These are phyloP conservation scores for Haplosporangium sp. DNA, from an alignment of 371 early-diverging fungal species.

Conservation along the genomic window DNA sequence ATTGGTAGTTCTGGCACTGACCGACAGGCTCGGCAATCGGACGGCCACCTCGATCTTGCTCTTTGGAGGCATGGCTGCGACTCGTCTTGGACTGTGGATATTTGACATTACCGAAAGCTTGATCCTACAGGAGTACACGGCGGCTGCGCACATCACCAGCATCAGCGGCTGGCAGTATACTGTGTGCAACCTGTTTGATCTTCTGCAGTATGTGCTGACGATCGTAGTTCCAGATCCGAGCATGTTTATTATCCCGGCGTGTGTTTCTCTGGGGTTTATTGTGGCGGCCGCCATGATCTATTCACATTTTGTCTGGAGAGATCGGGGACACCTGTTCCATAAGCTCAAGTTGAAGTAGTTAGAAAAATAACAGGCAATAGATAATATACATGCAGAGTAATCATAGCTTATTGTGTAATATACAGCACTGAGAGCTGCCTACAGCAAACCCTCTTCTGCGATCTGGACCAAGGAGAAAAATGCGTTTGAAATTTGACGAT, in stretches of 20 bases:
- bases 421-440: no score
- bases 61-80: conserved; percentile 38
- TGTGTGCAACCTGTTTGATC: conserved; percentile 30
- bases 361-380: no score
- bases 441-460: no score
- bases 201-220: conserved; percentile 31
- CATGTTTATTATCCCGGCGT: conserved; percentile 25
- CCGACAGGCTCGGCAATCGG: conserved; percentile 2
- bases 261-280: conserved; percentile 21
- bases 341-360: conserved; percentile 17
- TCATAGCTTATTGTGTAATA: no score
- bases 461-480: no score
- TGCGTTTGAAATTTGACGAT: no score
- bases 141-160: conserved; percentile 24
- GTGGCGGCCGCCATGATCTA: conserved; percentile 20
- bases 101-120: conserved; percentile 32
- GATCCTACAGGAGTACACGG: conserved; percentile 32
- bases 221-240: conserved; percentile 24
- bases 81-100: conserved; percentile 38
- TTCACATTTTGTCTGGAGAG: conserved; percentile 32
- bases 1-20: conserved; percentile 10
- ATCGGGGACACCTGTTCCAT: conserved; percentile 34
- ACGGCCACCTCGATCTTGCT: conserved; percentile 17
- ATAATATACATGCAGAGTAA: no score
- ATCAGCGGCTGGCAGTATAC: conserved; percentile 39